phyloP scores from a whole-genome alignment of 805 yeast species.

The Nakazawaea holstii region DNA sequence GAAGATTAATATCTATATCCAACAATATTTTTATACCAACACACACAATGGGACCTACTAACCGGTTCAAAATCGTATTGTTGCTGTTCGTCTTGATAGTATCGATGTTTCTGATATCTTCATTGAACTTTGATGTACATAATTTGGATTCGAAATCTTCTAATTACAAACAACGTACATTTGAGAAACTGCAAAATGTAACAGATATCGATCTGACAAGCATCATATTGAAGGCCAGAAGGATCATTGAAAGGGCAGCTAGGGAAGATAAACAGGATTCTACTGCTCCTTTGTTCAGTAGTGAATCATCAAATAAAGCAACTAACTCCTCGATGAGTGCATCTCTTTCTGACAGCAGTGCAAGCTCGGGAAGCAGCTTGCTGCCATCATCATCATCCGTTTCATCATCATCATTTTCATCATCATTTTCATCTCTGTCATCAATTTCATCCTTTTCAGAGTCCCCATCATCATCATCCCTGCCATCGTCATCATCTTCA shows the following conservation, averaged over 20 bases:
- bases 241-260: conserved; percentile 1
- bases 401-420: not conserved
- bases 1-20: too few species aligned
- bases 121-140: not conserved
- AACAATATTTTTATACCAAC: not conserved
- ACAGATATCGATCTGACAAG: conserved; percentile 3
- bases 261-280: not conserved
- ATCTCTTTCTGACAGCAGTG: not conserved
- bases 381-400: not conserved
- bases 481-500: not conserved
- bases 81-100: not conserved
- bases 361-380: not conserved
- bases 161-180: not conserved
- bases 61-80: not conserved
- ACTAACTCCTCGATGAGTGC: not conserved
- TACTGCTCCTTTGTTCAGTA: not conserved
- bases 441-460: not conserved
- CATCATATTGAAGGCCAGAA: conserved; percentile 2
- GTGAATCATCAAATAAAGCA: not conserved
- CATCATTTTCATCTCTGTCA: not conserved
- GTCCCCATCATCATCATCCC: not conserved
- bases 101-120: not conserved
- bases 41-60: not conserved
- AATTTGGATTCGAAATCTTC: not conserved
- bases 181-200: not conserved